Conservation (phyloP, 257 asterid genomes). For the Solanum pimpinellifolium region DNA sequence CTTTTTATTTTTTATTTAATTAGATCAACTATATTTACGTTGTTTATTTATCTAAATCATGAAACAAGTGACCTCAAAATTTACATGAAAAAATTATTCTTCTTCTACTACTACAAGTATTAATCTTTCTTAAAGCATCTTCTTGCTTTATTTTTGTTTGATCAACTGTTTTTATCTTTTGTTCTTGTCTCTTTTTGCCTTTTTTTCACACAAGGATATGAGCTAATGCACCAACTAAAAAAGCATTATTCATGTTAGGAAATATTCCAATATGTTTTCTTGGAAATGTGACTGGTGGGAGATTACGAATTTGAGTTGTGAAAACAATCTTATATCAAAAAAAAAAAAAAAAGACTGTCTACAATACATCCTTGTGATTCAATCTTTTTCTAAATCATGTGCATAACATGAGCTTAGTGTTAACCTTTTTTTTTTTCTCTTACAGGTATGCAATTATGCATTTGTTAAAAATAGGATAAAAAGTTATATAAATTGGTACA, state of each 20-base stretch:
- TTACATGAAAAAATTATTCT: not conserved
- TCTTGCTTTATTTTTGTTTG: not conserved
- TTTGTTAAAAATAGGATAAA: not conserved
- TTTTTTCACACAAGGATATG: not conserved
- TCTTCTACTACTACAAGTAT: not conserved
- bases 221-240: not conserved
- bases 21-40: constrained; percentile 6
- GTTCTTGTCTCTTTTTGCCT: not conserved
- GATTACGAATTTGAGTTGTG: not conserved
- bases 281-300: not conserved
- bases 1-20: constrained; percentile 6
- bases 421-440: too few species aligned
- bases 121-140: not conserved
- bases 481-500: too few species aligned
- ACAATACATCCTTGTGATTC: too few species aligned
- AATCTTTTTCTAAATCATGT: rapidly evolving
- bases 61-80: constrained; percentile 8
- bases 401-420: not conserved
- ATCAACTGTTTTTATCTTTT: not conserved
- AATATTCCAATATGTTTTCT: not conserved
- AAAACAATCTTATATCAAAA: not conserved
- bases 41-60: not conserved
- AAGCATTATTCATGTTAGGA: not conserved
- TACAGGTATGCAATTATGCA: not conserved
- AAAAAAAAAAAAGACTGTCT: too few species aligned